Evolutionary conservation across 1,284 basidiomycete genomes (phyloP), one percentile per base, ranked within the genome.

Genomic region (Trichosporon ovoides): DNA sequence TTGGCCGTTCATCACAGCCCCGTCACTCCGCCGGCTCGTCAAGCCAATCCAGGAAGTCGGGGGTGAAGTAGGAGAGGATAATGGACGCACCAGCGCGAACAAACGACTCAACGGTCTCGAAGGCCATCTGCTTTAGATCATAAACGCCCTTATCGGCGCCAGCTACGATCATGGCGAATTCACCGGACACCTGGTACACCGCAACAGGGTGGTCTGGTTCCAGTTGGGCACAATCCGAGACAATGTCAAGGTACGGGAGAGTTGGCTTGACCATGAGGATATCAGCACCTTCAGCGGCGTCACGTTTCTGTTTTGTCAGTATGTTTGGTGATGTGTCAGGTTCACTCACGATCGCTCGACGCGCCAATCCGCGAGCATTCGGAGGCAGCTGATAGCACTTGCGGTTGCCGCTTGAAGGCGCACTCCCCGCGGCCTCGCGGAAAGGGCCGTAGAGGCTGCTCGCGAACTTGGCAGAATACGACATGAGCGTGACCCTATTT

Each of bases 201-300:
- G 96, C 96, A 24, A 95, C 81, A 1, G 93, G 94, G 68, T 91
- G 86, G 73, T 96, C 86, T 0, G 85, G 85, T 1, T 89, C 87
- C 40, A 97, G 81, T 64, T 87, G 78, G 1, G 88, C 84, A 20
- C 92, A 92, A 69, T 97, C 92, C 35, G 88, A 83, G 60, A 99
- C 87, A 74, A 98, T 87, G 78, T 99, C 96, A 52, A 98, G 88
- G 80, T 98, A 98, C 0, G 94, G 94, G 59, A 98, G 78, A 0
- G 91, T 84, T 10, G 96, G 96, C 75, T 99, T 99, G 73, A 99
- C 92, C 95, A 99, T 98, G 72, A 99, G 86, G 67, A 98, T 91
- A 74, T 99, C 96, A 16, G 96, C 96, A 19, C 96, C 96, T 79
- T 99, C 95, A n/a, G 74, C 79, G 0, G 85, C 83, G 74, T 99